phyloP scores from a whole-genome alignment of 257 asterid genomes.

The Leptodermis oblonga region DNA sequence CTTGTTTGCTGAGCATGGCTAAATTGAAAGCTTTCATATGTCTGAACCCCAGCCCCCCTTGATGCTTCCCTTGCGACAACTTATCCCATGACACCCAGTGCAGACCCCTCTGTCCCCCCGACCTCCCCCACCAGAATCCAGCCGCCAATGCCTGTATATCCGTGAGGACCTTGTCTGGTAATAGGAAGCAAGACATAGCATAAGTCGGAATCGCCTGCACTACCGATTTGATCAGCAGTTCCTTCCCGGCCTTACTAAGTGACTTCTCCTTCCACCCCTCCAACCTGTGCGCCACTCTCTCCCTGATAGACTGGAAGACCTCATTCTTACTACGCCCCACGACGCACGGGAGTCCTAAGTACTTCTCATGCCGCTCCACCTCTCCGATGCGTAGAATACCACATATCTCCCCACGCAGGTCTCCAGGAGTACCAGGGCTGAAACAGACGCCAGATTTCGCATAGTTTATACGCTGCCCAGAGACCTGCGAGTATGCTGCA shows the following conservation, averaged over 20 bases:
- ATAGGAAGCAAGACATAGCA: neutral
- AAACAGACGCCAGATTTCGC: too few species aligned
- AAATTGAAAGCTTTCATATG: too few species aligned
- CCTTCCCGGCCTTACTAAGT: neutral
- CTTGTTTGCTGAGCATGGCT: neutral
- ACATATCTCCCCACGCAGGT: too few species aligned
- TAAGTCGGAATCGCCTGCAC: neutral
- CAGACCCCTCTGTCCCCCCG: neutral
- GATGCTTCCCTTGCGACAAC: neutral
- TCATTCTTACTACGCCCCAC: too few species aligned
- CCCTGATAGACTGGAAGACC: too few species aligned
- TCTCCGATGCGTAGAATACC: too few species aligned
- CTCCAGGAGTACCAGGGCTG: too few species aligned
- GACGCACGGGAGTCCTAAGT: too few species aligned
- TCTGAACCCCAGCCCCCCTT: neutral
- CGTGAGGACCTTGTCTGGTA: neutral
- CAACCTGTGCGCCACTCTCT: too few species aligned
- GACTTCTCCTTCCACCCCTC: neutral
- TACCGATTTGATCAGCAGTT: neutral
- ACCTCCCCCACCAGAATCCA: neutral
- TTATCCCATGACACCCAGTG: neutral
- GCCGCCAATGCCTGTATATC: neutral
- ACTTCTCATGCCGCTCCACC: too few species aligned
- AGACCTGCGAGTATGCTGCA: too few species aligned
- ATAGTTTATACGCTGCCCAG: too few species aligned